A percentile compares a stretch with the other conserved stretches of the same genome.
Conservation (phyloP, 371 early-diverging fungal species). For the Zancudomyces culisetae region DNA sequence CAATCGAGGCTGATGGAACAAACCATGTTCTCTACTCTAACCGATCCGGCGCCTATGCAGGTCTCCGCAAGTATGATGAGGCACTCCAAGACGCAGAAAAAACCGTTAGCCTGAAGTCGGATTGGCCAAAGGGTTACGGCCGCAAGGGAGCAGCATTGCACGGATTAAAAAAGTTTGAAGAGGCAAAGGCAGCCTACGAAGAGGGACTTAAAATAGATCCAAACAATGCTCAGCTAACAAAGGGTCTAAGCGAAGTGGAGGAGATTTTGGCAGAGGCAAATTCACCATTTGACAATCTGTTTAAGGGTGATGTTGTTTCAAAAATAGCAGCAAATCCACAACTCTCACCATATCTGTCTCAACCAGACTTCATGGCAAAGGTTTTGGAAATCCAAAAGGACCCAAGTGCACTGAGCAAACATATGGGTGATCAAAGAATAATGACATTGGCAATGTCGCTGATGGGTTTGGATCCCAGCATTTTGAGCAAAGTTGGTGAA, state of each 20-base stretch:
- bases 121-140: slow-evolving; percentile 78
- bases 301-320: slow-evolving; percentile 37
- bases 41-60: slow-evolving; percentile 64
- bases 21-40: slow-evolving; percentile 85
- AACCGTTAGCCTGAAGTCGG: slow-evolving; percentile 50
- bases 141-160: slow-evolving; percentile 68
- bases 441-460: slow-evolving; percentile 46
- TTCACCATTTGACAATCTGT: slow-evolving; percentile 18
- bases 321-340: slow-evolving; percentile 66
- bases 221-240: slow-evolving; percentile 39
- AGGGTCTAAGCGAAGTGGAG: slow-evolving; percentile 49
- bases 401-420: slow-evolving; percentile 28
- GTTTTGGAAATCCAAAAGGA: slow-evolving; percentile 44
- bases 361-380: slow-evolving; percentile 49
- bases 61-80: slow-evolving; percentile 42
- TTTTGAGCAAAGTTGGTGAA: slow-evolving; percentile 10
- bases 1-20: slow-evolving; percentile 51
- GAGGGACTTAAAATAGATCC: slow-evolving; percentile 60
- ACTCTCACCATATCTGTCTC: slow-evolving; percentile 37
- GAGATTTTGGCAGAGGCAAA: slow-evolving; percentile 10
- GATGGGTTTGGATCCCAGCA: slow-evolving; percentile 46
- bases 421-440: slow-evolving; percentile 43
- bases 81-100: slow-evolving; percentile 69
- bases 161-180: slow-evolving; percentile 40
- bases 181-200: slow-evolving; percentile 51